phyloP scores from a whole-genome alignment of 164 flowering plant species.

The Sedum album region DNA sequence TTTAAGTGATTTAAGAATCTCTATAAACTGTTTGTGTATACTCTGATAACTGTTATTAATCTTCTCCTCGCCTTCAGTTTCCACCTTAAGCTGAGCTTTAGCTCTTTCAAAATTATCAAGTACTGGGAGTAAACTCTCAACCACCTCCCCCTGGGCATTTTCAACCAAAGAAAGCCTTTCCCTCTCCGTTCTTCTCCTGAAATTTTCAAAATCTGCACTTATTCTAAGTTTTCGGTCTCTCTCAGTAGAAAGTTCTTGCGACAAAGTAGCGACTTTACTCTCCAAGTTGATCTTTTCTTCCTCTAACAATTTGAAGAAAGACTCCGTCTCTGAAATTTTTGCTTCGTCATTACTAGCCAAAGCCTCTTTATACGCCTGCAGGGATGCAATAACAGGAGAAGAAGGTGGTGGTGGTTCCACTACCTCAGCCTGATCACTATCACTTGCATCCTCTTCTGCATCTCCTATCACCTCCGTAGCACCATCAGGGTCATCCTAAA shows the following conservation, averaged over 20 bases:
- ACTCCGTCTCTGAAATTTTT: constrained; percentile 52
- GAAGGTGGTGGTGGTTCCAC: constrained; percentile 30
- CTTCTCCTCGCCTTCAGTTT: constrained; percentile 78
- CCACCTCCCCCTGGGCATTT: constrained; percentile 82
- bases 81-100: constrained; percentile 68
- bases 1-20: constrained; percentile 59
- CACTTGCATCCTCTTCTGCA: constrained; percentile 30
- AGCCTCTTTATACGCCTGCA: constrained; percentile 74
- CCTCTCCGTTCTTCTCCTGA: constrained; percentile 80
- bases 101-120: constrained; percentile 96
- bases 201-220: constrained; percentile 94
- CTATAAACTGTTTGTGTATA: constrained; percentile 81
- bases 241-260: constrained; percentile 57
- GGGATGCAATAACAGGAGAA: constrained; percentile 33
- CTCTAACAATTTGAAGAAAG: constrained; percentile 49
- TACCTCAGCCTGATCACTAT: constrained; percentile 23
- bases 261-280: constrained; percentile 34
- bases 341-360: constrained; percentile 47
- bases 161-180: constrained; percentile 61
- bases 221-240: constrained; percentile 65
- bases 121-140: constrained; percentile 64
- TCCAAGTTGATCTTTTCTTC: constrained; percentile 57
- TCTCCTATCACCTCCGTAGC: constrained; percentile 28
- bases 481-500: constrained; percentile 52
- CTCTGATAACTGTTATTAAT: constrained; percentile 80